Evolutionary conservation across 1,284 basidiomycete genomes (phyloP), one percentile per base, ranked within the genome.

Genomic region (Heterobasidion irregulare): DNA sequence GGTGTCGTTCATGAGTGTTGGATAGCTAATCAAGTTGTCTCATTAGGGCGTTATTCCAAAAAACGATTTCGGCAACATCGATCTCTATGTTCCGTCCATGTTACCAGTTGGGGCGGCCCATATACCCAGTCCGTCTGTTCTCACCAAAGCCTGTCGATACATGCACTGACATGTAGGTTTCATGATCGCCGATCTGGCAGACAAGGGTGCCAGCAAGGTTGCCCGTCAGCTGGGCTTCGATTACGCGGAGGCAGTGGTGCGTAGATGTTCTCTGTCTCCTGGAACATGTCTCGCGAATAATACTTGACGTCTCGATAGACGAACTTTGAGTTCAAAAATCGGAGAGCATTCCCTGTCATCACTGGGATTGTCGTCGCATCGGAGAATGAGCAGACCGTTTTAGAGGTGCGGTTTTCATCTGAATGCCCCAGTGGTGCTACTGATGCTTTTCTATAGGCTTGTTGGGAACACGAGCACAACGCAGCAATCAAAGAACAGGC

Each of bases 21-120:
- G 26, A 26, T 26, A 26, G 26, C 26, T 26, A 26, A 26, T 26
- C 26, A 16, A 16, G 41, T 44, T n/a, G 15, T 18, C 56, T 61
- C 55, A 54, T 18, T 63, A 98, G 90, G 96, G 97, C 18, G 84
- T 83, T 66, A 83, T 99, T 43, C 94, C 94, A 5, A 95, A 90
- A 70, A 99, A 99, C 64, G 83, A 88, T 58, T 99, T 97, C 68
- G 97, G 97, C 18, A 98, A 98, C 68, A 91, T 99, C 59, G 96
- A 99, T 72, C 73, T 99, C 33, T 99, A 97, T 68, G 91, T 92
- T 6, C 89, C 93, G 26, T 87, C 89, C 1, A 99, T 99, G 96
- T 78, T 99, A 26, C 97, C 97, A 0, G 73, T 72, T 53, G 96
- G 96, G 13, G 93, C 84, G 3, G 86, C 78, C 1, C 92, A 98